Conservation (phyloP, 129 eudicot genomes). For the Pulicaria dysenterica region DNA sequence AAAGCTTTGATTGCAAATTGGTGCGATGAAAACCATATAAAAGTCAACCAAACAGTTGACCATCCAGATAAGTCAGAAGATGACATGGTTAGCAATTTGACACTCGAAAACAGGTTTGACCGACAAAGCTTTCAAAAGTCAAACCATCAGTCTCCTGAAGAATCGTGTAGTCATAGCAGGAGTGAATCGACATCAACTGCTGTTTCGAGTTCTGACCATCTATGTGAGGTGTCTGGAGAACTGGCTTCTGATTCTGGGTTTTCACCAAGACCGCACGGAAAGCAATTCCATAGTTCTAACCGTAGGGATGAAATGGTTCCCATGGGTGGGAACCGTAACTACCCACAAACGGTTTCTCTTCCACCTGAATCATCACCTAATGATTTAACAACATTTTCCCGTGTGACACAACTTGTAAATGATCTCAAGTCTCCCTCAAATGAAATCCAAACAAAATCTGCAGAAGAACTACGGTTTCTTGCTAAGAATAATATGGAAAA, state of each 20-base stretch:
- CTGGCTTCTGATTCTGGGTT: conserved; percentile 33
- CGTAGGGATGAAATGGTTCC: conserved; percentile 38
- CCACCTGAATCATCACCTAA: conserved; percentile 48
- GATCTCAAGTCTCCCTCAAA: conserved; percentile 48
- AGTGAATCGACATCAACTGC: conserved; percentile 82
- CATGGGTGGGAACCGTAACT: conserved; percentile 44
- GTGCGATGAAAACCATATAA: conserved; percentile 63
- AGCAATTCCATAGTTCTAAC: conserved; percentile 48
- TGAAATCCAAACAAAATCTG: conserved; percentile 64
- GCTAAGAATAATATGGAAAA: conserved; percentile 78
- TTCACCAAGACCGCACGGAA: conserved; percentile 40
- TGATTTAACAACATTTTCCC: conserved; percentile 49
- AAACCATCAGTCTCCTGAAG: conserved; percentile 63
- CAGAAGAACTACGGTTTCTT: conserved; percentile 73
- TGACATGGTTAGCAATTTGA: neutral
- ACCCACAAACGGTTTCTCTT: conserved; percentile 49
- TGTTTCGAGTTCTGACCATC: conserved; percentile 61
- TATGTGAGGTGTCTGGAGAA: conserved; percentile 51
- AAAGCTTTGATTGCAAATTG: conserved; percentile 83
- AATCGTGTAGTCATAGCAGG: conserved; percentile 80
- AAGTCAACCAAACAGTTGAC: conserved; percentile 31
- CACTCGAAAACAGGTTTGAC: conserved; percentile 47
- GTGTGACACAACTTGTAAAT: conserved; percentile 52
- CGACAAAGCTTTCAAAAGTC: conserved; percentile 46
- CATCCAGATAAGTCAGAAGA: conserved; percentile 29